Conservation (phyloP, 106 monocot genomes). For the Iris macrosiphon region DNA sequence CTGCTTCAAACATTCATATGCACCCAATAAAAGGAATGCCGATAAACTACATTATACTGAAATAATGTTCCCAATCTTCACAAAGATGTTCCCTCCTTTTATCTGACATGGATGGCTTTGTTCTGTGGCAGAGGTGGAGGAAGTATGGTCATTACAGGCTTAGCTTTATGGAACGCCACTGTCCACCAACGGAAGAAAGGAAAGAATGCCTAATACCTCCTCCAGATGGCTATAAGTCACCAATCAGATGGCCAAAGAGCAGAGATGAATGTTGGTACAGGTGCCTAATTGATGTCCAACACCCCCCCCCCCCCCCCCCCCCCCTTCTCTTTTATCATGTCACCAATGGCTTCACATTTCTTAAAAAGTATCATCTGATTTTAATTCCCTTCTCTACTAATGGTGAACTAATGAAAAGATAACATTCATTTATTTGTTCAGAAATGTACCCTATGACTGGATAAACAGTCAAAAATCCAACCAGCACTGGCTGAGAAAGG, state of each 20-base stretch:
- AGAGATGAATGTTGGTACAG: constrained; percentile 89
- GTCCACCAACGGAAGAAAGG: constrained; percentile 58
- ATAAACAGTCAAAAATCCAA: constrained; percentile 80
- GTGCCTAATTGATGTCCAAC: too few relatives aligned
- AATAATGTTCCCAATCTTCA: too few relatives aligned
- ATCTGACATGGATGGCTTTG: too few relatives aligned
- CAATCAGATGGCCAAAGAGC: constrained; percentile 91
- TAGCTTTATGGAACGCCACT: constrained; percentile 88
- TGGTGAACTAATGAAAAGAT: not conserved
- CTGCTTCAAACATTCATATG: too few relatives aligned
- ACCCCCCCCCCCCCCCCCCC: too few relatives aligned
- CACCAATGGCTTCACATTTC: too few relatives aligned
- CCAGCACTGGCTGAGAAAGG: constrained; percentile 79
- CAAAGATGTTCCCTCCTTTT: too few relatives aligned
- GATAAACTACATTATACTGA: too few relatives aligned
- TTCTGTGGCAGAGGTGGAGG: constrained; percentile 51
- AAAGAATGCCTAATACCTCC: constrained; percentile 86
- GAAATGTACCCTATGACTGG: constrained; percentile 89
- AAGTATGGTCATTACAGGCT: constrained; percentile 75
- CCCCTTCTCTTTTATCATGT: too few relatives aligned
- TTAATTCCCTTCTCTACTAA: too few relatives aligned
- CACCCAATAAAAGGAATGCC: too few relatives aligned
- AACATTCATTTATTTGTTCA: constrained; percentile 21
- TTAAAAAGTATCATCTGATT: too few relatives aligned
- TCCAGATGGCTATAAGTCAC: constrained; percentile 68